Conservation (phyloP, 78 protist species). For the Salpingoeca rosetta region DNA sequence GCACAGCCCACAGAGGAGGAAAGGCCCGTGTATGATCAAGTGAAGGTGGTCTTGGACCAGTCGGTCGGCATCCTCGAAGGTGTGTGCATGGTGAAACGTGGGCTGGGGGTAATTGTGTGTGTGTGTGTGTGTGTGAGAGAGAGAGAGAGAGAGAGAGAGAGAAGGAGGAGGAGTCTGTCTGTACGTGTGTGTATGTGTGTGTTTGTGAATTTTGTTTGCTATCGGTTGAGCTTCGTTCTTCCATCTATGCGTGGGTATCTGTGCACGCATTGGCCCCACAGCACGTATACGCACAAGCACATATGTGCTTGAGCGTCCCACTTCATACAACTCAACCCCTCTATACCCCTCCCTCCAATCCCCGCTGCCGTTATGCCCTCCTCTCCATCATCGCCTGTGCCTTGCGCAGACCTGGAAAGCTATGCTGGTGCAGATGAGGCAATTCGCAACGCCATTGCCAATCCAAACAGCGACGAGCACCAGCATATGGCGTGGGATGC, state of each 20-base stretch:
- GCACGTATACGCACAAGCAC: no score
- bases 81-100: no score
- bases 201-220: background rate
- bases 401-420: background rate
- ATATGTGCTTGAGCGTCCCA: no score
- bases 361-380: no score
- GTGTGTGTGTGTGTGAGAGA: no score
- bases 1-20: background rate
- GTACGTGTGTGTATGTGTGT: background rate
- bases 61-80: background rate
- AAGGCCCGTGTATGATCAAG: background rate
- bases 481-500: conserved; percentile 64
- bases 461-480: conserved; percentile 44
- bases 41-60: background rate
- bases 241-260: background rate
- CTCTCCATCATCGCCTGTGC: no score
- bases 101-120: background rate
- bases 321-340: no score
- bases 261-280: background rate
- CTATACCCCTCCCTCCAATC: no score
- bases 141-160: no score
- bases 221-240: background rate
- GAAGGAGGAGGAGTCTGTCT: no score
- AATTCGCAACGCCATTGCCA: conserved; percentile 51
- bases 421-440: background rate